These are phyloP conservation scores for Neurospora sp. DNA, from an alignment of 495 filamentous ascomycete genomes.

Conservation along the genomic window DNA sequence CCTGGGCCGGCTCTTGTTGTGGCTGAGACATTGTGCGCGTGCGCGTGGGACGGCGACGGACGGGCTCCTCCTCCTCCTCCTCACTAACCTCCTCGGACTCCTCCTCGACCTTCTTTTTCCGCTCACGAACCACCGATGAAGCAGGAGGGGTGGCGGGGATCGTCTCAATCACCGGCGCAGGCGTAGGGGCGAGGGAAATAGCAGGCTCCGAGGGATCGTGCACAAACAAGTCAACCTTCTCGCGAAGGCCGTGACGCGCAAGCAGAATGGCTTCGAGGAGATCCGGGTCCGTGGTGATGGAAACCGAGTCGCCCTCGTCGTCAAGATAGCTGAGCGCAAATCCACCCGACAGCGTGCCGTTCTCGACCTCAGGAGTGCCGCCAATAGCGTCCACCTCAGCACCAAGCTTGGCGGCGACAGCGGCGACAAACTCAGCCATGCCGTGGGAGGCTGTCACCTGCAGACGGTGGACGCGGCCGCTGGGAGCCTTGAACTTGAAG, in stretches of 20 bases:
- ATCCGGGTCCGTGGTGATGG: conserved; percentile 92
- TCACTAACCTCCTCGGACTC: conserved; percentile 51
- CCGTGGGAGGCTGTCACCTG: conserved; percentile 75
- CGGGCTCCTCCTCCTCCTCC: conserved; percentile 47
- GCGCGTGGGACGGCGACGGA: conserved; percentile 31
- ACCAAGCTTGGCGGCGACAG: conserved; percentile 78
- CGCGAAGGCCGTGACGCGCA: conserved; percentile 61
- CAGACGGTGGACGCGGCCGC: conserved; percentile 85
- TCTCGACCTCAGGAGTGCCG: conserved; percentile 61
- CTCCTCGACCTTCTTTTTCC: conserved; percentile 50
- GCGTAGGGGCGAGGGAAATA: conserved; percentile 48
- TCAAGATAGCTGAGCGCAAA: conserved; percentile 95
- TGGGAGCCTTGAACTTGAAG: conserved; percentile 99
- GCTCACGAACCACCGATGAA: conserved; percentile 47
- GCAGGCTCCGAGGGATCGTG: conserved; percentile 86
- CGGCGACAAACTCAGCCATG: conserved; percentile 68
- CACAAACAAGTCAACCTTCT: conserved; percentile 96
- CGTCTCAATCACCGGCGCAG: conserved; percentile 49
- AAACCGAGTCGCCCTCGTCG: conserved; percentile 94
- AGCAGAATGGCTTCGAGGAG: conserved; percentile 82
- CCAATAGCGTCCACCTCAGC: conserved; percentile 79
- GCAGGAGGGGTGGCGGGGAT: conserved; percentile 38
- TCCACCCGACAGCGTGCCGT: conserved; percentile 70
- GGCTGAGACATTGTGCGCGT: conserved; percentile 25
- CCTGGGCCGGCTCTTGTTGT: conserved; percentile 54